Evolutionary conservation across 768 basidiomycete species (phyloP), one percentile per base, ranked within the genome.

Genomic region (Tephrocybe sp.): DNA sequence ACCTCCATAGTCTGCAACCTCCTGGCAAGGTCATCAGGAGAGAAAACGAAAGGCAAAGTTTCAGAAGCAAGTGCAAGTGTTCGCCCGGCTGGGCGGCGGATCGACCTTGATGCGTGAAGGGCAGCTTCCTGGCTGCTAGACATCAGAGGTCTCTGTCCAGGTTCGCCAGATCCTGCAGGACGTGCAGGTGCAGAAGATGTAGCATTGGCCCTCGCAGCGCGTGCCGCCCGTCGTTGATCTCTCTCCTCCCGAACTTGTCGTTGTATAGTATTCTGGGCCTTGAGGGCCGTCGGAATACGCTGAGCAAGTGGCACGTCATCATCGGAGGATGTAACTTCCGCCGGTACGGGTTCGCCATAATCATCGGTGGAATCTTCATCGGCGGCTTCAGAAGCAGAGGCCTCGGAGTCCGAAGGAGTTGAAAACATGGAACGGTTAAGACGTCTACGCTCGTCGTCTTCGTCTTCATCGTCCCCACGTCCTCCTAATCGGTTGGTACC

Each of bases 241-340:
- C 81, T 72, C 64, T 92, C 89, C 55, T 86, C 82, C 32, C 77
- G 76, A 20, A 89, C 83, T 62, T 90, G 80, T 39, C 75, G 73
- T 17, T 90, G 80, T 48, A 96, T 89, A 4, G 86, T 84, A 59
- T 81, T 84, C 61, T 96, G 93, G 9, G 91, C 93, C 3, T 75
- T 79, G 51, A 96, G 68, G 3, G 93, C 93, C 1, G 84, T 86
- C 3, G 93, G 93, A 48, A 93, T 90, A 25, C 85, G 77, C 56
- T 81, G 83, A 2, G 92, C 93, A 14, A 96, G 76, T 1, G 93
- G 93, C 1, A 93, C 73, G 58, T 96, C 87, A 63, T 96, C 93
- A 48, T 90, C 84, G 33, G 78, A 74, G 25, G 68, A 68, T 26
- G 65, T 17, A 39, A 34, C 47, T 34, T 32, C n/a, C 39, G 59